Evolutionary conservation across 1,284 basidiomycete species (phyloP).

Genomic region (Microstroma glucosiphilum): DNA sequence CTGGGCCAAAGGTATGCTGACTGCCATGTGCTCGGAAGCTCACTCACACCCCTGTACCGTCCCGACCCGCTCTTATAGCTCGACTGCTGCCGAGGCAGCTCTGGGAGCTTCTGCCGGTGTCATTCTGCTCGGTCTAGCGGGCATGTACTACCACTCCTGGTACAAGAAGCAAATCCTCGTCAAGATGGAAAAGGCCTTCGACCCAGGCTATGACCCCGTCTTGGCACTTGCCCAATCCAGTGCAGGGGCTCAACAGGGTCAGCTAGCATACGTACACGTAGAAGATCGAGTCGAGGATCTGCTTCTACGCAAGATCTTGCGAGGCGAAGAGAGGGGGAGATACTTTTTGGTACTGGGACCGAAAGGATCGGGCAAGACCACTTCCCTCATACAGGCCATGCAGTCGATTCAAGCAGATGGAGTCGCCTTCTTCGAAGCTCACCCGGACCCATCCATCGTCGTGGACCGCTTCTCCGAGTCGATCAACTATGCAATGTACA

Average conservation of each 20-base stretch:
- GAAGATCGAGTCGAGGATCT: slow-evolving; percentile 29
- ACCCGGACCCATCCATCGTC: slow-evolving; percentile 33
- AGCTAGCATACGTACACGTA: slow-evolving; percentile 33
- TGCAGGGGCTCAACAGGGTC: slow-evolving; percentile 10
- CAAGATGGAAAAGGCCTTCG: slow-evolving; percentile 45
- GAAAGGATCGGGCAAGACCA: slow-evolving; percentile 36
- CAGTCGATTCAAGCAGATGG: slow-evolving; percentile 35
- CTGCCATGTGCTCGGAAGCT: background rate
- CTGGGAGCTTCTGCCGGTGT: slow-evolving; percentile 44
- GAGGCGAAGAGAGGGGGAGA: slow-evolving; percentile 37
- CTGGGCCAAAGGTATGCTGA: too few relatives aligned
- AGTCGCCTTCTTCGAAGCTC: slow-evolving; percentile 44
- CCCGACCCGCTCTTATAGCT: slow-evolving; percentile 27
- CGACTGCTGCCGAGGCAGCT: slow-evolving; percentile 43
- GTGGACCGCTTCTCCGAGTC: slow-evolving; percentile 42
- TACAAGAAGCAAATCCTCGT: slow-evolving; percentile 39
- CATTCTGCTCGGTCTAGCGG: slow-evolving; percentile 36
- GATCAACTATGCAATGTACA: slow-evolving; percentile 43
- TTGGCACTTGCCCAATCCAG: slow-evolving; percentile 33
- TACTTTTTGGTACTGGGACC: slow-evolving; percentile 41
- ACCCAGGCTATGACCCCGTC: slow-evolving; percentile 42
- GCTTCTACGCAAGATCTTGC: slow-evolving; percentile 36
- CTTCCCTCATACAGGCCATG: slow-evolving; percentile 44
- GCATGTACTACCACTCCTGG: slow-evolving; percentile 38
- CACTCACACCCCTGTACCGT: background rate